A percentile compares a stretch with the other conserved stretches of the same genome.
These are phyloP conservation scores for Linum trigynum DNA, from an alignment of 345 rosid species.

Conservation along the genomic window DNA sequence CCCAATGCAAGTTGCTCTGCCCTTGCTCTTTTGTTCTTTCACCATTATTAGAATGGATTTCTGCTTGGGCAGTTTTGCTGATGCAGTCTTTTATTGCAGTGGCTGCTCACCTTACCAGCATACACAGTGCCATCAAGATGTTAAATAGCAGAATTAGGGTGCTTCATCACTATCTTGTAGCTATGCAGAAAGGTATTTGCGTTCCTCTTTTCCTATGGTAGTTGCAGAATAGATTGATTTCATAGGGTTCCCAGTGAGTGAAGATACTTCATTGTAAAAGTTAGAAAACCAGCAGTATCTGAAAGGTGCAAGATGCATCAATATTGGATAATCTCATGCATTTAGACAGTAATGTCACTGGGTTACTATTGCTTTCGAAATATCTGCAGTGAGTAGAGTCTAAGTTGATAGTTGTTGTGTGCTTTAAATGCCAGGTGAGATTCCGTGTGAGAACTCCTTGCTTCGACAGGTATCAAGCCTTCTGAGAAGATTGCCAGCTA, in stretches of 20 bases:
- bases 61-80: not conserved
- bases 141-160: slow-evolving; percentile 85
- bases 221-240: no score
- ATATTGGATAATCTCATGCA: no score
- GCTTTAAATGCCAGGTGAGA: slow-evolving; percentile 59
- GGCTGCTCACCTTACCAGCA: slow-evolving; percentile 98
- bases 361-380: no score
- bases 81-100: slow-evolving; percentile 34
- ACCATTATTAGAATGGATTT: not conserved
- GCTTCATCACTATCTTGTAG: slow-evolving; percentile 78
- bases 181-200: slow-evolving; percentile 77
- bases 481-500: slow-evolving; percentile 84
- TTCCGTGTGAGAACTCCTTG: slow-evolving; percentile 85
- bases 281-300: no score
- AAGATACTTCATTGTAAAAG: no score
- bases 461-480: slow-evolving; percentile 89
- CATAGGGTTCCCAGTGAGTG: no score
- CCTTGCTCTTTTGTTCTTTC: not conserved
- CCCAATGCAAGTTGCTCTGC: slow-evolving; percentile 48
- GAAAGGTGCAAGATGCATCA: not conserved
- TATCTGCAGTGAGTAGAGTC: no score
- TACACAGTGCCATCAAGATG: slow-evolving; percentile 99
- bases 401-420: not conserved
- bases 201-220: not conserved
- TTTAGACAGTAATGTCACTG: no score